These are phyloP conservation scores for Phyllostachys edulis DNA, from an alignment of 176 grass and related monocot species.

Conservation along the genomic window DNA sequence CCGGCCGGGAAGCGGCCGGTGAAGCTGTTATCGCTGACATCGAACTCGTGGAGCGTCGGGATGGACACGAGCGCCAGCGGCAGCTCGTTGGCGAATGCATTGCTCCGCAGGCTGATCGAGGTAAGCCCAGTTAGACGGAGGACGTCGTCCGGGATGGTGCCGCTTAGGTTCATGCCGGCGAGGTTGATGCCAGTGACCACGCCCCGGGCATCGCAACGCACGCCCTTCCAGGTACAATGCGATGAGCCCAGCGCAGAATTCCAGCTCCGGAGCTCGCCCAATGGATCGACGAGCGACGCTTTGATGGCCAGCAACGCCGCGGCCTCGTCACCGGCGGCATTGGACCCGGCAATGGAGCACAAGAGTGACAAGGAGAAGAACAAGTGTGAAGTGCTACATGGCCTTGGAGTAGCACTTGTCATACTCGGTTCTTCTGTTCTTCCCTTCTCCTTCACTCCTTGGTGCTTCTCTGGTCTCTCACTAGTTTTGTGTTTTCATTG, in stretches of 20 bases:
- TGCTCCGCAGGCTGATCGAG: constrained; percentile 67
- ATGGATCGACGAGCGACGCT: constrained; percentile 54
- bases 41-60: constrained; percentile 51
- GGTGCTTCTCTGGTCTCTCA: constrained; percentile 20
- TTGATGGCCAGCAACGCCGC: constrained; percentile 63
- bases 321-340: constrained; percentile 49
- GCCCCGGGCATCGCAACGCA: constrained; percentile 55
- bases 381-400: constrained; percentile 37
- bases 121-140: constrained; percentile 53
- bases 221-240: constrained; percentile 75
- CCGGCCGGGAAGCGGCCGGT: constrained; percentile 66
- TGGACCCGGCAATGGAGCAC: constrained; percentile 43
- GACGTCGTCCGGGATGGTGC: constrained; percentile 59
- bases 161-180: constrained; percentile 74
- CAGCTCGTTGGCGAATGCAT: constrained; percentile 60
- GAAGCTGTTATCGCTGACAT: constrained; percentile 92
- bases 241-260: constrained; percentile 21
- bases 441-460: constrained; percentile 43
- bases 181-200: constrained; percentile 73
- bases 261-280: constrained; percentile 60
- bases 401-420: constrained; percentile 49
- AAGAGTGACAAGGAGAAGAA: constrained; percentile 48
- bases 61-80: constrained; percentile 49
- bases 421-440: constrained; percentile 49
- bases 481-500: constrained; percentile 47